Base-by-base conservation (phyloP, 495 filamentous ascomycete species). In the Tuber calosporum region DNA sequence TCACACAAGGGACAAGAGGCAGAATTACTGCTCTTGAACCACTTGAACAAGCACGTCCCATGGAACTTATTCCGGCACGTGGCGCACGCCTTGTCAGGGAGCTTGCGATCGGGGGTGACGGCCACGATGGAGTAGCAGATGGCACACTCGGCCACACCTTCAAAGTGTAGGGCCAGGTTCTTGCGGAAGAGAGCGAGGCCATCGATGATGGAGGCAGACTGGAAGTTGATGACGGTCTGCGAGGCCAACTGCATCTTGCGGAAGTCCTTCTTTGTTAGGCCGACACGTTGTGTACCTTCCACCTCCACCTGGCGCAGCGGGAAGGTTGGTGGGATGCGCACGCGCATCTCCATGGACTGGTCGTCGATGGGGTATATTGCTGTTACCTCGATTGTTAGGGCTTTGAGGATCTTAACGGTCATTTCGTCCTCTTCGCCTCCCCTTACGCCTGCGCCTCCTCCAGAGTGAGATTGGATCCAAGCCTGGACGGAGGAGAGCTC, bases 41-140 rank as follows among this genome's bases (percentile, higher is more conserved):
- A 99, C 82, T 93, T 92, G 85, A 90, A 94, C 82, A 99, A 83
- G 84, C 94, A 99, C 8, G 88, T 86, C 7, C 89, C 87, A 83
- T 99, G 96, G 84, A 97, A 99, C 71, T 90, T 84, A 83, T 99
- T 93, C 85, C 93, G 94, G 86, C 96, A 99, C 5, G 95, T 98
- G 69, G 87, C 86, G 84, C 96, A 99, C 67, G 88, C 86, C 84
- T 97, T 97, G 80, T 91, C 93, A 1, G 96, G 95, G 76, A 96
- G 87, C 83, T 90, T 89, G 85, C 91, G 92, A 81, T 96, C 93
- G 22, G 87, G 88, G 39, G 91, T 90, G 70, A 99, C 90, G 4
- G 80, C 80, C 15, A 82, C 70, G 77, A 98, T 93, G 67, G 90
- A 92, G 83, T 97, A 98, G 84, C 95, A 99, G 81, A 98, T 98